phyloP scores from a whole-genome alignment of 768 basidiomycete genomes.

The Coprinopsis sp. region DNA sequence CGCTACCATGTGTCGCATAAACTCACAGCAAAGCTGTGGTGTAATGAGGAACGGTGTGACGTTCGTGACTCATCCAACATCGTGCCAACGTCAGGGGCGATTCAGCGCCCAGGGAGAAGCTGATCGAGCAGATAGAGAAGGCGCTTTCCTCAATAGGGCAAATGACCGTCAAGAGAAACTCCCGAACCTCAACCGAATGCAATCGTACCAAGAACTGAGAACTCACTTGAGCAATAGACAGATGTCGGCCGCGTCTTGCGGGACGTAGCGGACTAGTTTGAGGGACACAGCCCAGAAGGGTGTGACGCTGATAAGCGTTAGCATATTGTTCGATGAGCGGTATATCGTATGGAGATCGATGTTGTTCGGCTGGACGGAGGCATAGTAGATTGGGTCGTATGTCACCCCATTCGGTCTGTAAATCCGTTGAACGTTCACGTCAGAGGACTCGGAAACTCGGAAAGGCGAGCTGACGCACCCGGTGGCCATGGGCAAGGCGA shows the following conservation, averaged over 20 bases:
- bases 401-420: slow-evolving; percentile 22
- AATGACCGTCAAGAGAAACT: background rate
- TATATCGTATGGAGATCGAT: slow-evolving; percentile 53
- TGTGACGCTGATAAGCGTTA: slow-evolving; percentile 55
- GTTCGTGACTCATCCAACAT: too few relatives aligned
- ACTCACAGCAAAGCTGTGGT: too few relatives aligned
- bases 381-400: slow-evolving; percentile 61
- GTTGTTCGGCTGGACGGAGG: slow-evolving; percentile 49
- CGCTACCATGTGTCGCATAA: too few relatives aligned
- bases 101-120: too few relatives aligned
- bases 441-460: background rate
- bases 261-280: slow-evolving; percentile 64
- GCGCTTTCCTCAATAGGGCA: too few relatives aligned
- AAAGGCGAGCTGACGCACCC: slow-evolving; percentile 40
- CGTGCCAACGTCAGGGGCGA: too few relatives aligned
- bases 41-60: too few relatives aligned
- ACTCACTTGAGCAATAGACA: slow-evolving; percentile 61
- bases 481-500: slow-evolving; percentile 60
- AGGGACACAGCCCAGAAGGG: slow-evolving; percentile 72
- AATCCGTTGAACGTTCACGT: background rate
- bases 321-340: slow-evolving; percentile 43
- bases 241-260: slow-evolving; percentile 61
- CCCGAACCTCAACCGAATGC: background rate
- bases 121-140: too few relatives aligned
- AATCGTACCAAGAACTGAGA: background rate